phyloP scores from a whole-genome alignment of 2,329 filamentous ascomycete genomes.

The Sarocladium strictum region DNA sequence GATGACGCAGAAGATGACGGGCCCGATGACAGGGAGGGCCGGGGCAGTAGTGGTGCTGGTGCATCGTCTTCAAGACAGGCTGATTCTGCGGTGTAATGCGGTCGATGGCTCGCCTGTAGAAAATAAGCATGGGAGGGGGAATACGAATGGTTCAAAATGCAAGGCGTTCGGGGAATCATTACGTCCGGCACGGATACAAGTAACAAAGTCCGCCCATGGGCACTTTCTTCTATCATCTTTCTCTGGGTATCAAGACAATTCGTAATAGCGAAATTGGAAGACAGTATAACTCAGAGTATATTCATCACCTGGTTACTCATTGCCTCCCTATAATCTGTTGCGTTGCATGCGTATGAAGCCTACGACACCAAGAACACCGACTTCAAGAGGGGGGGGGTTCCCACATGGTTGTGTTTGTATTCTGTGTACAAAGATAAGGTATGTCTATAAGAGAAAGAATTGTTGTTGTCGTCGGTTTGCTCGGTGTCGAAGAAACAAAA shows the following conservation, averaged over 20 bases:
- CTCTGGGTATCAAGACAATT: not conserved
- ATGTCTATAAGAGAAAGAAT: not conserved
- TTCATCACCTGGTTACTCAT: no score
- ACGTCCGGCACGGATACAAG: not conserved
- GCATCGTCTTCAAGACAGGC: conserved; percentile 12
- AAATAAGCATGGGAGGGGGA: not conserved
- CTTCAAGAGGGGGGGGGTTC: no score
- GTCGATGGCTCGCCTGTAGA: conserved; percentile 17
- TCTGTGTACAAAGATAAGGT: not conserved
- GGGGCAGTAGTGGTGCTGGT: conserved; percentile 3
- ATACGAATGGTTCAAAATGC: conserved; percentile 2
- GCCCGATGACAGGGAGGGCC: not conserved
- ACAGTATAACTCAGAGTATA: no score
- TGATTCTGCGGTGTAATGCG: conserved; percentile 28
- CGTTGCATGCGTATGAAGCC: no score
- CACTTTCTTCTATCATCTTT: not conserved
- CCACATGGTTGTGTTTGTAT: not conserved
- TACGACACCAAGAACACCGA: no score
- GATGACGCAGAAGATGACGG: conserved; percentile 16
- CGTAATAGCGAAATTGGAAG: not conserved
- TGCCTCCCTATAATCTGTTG: no score
- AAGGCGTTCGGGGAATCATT: not conserved
- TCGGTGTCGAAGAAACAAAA: not conserved
- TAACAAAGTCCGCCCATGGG: not conserved
- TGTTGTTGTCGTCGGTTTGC: not conserved